Conservation (phyloP, 2,329 filamentous ascomycete genomes). For the Ophiostoma ips region DNA sequence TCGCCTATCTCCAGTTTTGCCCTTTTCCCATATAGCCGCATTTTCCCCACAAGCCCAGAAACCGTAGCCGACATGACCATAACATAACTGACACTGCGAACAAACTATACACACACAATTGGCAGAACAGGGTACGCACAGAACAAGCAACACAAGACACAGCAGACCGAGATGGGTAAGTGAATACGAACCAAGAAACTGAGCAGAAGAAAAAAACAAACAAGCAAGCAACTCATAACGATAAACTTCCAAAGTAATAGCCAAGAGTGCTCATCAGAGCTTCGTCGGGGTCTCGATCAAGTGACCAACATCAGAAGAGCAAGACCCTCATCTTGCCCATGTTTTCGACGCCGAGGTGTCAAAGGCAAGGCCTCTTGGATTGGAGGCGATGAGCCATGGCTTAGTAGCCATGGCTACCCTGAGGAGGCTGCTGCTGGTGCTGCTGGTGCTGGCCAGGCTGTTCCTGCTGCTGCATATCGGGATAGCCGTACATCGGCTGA, state of each 20-base stretch:
- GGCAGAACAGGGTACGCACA: not conserved
- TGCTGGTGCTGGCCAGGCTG: conserved; percentile 27
- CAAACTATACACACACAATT: not conserved
- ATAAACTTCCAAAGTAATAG: too few relatives aligned
- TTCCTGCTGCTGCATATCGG: conserved; percentile 26
- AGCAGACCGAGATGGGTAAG: not conserved
- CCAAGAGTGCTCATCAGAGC: too few relatives aligned
- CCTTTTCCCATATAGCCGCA: not conserved
- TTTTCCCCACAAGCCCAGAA: too few relatives aligned
- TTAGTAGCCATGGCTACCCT: conserved; percentile 21
- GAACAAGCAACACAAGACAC: not conserved
- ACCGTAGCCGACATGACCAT: not conserved
- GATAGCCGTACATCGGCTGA: conserved; percentile 29
- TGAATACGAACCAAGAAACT: not conserved
- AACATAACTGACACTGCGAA: not conserved
- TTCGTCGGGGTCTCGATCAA: too few relatives aligned
- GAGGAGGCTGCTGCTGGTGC: conserved; percentile 24
- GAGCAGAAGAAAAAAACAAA: not conserved
- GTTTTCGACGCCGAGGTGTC: too few relatives aligned
- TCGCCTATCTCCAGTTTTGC: not conserved
- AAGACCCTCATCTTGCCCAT: too few relatives aligned
- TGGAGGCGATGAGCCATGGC: not conserved
- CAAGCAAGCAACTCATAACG: too few relatives aligned
- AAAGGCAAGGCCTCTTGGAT: too few relatives aligned
- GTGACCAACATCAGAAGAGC: too few relatives aligned